Base-by-base conservation (phyloP, 1,284 basidiomycete genomes). In the Cutaneotrichosporon spelunceum region DNA sequence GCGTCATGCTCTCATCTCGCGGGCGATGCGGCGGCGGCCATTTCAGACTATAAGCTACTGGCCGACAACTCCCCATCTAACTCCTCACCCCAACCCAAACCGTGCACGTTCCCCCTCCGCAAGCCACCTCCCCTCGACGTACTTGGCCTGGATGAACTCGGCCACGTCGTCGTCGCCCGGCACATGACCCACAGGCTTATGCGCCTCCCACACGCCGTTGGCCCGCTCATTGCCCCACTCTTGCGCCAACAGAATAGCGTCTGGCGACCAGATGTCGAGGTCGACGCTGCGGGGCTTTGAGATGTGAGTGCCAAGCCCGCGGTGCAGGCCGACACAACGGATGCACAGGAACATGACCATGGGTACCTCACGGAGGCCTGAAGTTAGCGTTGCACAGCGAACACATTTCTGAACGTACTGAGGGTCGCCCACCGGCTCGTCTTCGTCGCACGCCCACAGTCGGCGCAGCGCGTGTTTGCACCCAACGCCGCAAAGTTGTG, bases 271-370 rank as follows among this genome's bases (percentile, higher is more conserved):
- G 60, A 78, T 80, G 65, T 83, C 82, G 36, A 83, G 72, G 67
- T 83, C 81, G n/a, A 82, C 75, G 4, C 75, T 78, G 34, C 81
- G 74, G 27, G 82, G 80, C 64, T 81, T 82, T 39, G 79, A 80
- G 36, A 82, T 78, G 66, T 83, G 82, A 27, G 81, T 82, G 9
- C 83, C 83, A 9, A 84, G 71, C 6, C 76, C 72, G 6, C 83
- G 78, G 66, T 84, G 83, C 1, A 82, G 60, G 0, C 83, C 83
- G 26, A 77, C 78, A 65, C 83, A 84, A 16, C 79, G 71, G 48
- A 83, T 83, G 69, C 82, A 83, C 52, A 83, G 69, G 61, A 83
- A 83, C 62, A 83, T 75, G 42, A 80, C 80, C 61, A 83, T 78
- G 2, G 83, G 81, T 2, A 57, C 58, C 1, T 72, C 72, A 19